phyloP scores from a whole-genome alignment of 208 protist genomes.

The Leishmania mexicana region DNA sequence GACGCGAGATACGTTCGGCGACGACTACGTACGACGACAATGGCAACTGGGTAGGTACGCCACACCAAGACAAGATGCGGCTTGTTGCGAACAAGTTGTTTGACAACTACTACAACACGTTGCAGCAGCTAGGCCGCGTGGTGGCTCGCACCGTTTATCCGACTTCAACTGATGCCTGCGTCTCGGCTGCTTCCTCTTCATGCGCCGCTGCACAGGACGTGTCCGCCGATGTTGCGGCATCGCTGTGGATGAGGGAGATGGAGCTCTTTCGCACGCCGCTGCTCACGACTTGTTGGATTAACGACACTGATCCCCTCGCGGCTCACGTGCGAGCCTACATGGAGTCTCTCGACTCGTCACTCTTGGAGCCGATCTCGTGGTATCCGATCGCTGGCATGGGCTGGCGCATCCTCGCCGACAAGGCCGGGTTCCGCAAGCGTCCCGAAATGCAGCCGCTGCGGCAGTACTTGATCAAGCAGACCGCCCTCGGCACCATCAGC shows the following conservation, averaged over 20 bases:
- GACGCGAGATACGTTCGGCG: conserved; percentile 37
- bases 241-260: conserved; percentile 66
- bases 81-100: conserved; percentile 52
- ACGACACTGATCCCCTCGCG: conserved; percentile 83
- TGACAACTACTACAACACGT: conserved; percentile 70
- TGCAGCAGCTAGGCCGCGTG: conserved; percentile 60
- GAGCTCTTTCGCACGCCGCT: conserved; percentile 69
- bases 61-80: conserved; percentile 69
- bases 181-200: neutral
- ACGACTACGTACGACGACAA: conserved; percentile 68
- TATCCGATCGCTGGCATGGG: conserved; percentile 79
- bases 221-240: neutral
- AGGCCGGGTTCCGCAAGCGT: conserved; percentile 79
- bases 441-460: conserved; percentile 67
- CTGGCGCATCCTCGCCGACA: conserved; percentile 82
- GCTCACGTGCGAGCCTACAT: conserved; percentile 50
- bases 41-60: conserved; percentile 62
- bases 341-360: conserved; percentile 35
- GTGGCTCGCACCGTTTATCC: conserved; percentile 22
- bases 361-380: conserved; percentile 85
- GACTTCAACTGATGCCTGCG: neutral
- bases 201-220: conserved; percentile 3
- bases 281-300: conserved; percentile 85
- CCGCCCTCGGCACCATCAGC: conserved; percentile 81
- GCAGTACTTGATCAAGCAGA: conserved; percentile 84